Evolutionary conservation across 2,329 filamentous ascomycete species (phyloP), one percentile per base, ranked within the genome.

Genomic region (Emericellopsis atlantica): DNA sequence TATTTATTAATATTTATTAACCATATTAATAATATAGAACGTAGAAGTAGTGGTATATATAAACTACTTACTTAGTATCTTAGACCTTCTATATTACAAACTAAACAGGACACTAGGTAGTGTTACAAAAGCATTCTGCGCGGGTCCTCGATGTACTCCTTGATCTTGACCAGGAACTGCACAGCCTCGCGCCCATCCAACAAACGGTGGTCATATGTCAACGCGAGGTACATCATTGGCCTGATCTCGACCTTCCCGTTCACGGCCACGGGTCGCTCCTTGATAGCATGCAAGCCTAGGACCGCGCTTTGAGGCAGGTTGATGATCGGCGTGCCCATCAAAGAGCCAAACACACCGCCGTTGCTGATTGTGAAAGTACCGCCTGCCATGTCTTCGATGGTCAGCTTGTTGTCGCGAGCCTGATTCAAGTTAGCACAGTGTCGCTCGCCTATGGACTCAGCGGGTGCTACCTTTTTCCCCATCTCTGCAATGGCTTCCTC

Each of bases 141-240:
- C 32, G 90, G 90, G 57, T 96, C 92, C 69, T 96, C 90, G 51
- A 96, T 94, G 59, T 84, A 95, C 62, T 95, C 86, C 78, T 96
- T 96, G 55, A 98, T 72, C 76, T 94, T 95, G 46, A 96, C 83
- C 51, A 96, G 71, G 74, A 96, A 96, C 46, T 90, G 92, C 33
- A 95, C 88, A 37, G 90, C 92, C 68, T 96, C 90, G 58, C 90
- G 79, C 39, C 92, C 92, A 61, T 96, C 92, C 21, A 98, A 72
- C 39, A 98, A 77, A 58, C 92, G 84, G 67, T 98, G 92, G 61
- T 98, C 92, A 58, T 98, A 98, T 12, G 92, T 98, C 45, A 98
- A 74, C 34, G 92, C 92, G 48, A 98, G 76, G 64, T 95, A 96
- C 92, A 98, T 98, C 88, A 98, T 96, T n/a, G 92, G 92, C 50